These are phyloP conservation scores for Coemansia sp. DNA, from an alignment of 192 early-diverging fungal species.

Conservation along the genomic window DNA sequence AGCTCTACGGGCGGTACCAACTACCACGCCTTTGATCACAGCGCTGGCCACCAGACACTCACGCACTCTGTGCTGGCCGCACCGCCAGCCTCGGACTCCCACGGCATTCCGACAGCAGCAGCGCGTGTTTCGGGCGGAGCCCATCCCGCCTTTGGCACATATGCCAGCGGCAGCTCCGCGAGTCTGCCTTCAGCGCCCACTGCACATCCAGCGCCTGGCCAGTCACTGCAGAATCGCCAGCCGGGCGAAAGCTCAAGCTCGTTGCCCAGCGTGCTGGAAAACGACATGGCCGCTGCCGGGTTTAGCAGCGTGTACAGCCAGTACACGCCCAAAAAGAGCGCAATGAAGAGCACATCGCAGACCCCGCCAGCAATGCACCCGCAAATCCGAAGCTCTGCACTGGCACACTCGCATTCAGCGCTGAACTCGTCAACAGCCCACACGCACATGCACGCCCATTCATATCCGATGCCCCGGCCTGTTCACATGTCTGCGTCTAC, in stretches of 20 bases:
- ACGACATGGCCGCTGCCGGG: constrained; percentile 16
- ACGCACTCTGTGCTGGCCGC: constrained; percentile 33
- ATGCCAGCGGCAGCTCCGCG: background rate
- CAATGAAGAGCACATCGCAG: constrained; percentile 1
- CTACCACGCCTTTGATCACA: constrained; percentile 39
- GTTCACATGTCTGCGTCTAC: constrained; percentile 1
- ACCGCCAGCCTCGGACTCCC: background rate
- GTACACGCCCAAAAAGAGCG: constrained; percentile 13
- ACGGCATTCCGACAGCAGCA: constrained; percentile 3
- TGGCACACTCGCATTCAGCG: background rate
- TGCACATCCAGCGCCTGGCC: constrained; percentile 2
- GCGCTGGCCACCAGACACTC: constrained; percentile 20
- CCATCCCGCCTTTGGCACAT: constrained; percentile 14
- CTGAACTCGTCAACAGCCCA: background rate
- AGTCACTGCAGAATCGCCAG: background rate
- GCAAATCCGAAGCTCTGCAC: background rate
- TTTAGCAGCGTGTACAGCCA: constrained; percentile 16
- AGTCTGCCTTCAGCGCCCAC: constrained; percentile 1
- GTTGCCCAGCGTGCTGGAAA: constrained; percentile 7
- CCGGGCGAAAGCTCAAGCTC: background rate
- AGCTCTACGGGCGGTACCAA: background rate
- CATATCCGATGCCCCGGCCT: constrained; percentile 1
- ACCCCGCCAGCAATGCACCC: background rate
- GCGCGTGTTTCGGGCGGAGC: constrained; percentile 1
- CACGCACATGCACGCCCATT: background rate